Conservation (phyloP, 2,329 filamentous ascomycete genomes). For the Penicillium griseofulvum region DNA sequence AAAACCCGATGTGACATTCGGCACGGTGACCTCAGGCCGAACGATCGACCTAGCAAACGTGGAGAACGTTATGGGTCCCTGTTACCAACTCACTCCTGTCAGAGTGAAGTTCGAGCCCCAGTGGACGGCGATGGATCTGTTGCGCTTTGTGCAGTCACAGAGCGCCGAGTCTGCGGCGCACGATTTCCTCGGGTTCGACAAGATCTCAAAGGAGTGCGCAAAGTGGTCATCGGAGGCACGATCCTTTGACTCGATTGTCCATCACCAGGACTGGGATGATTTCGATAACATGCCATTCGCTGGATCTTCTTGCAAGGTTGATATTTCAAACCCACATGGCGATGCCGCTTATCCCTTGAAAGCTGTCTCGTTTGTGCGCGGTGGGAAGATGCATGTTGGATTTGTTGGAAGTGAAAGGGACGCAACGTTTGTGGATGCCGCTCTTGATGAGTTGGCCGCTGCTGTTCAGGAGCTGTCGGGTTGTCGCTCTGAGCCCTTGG, state of each 20-base stretch:
- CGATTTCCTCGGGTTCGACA: constrained; percentile 52
- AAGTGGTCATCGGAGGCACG: constrained; percentile 41
- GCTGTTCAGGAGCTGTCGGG: constrained; percentile 41
- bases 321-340: constrained; percentile 59
- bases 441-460: constrained; percentile 52
- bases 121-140: constrained; percentile 51
- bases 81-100: constrained; percentile 55
- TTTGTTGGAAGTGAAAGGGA: constrained; percentile 53
- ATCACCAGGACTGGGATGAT: constrained; percentile 60
- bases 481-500: constrained; percentile 1
- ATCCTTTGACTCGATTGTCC: constrained; percentile 57
- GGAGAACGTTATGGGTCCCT: constrained; percentile 59
- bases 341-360: constrained; percentile 42
- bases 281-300: constrained; percentile 52
- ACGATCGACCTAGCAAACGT: constrained; percentile 54
- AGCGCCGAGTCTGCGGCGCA: constrained; percentile 52
- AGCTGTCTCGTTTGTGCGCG: constrained; percentile 46
- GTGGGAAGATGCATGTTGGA: constrained; percentile 60
- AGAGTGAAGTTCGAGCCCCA: constrained; percentile 52
- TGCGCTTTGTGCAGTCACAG: constrained; percentile 53
- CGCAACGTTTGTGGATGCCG: constrained; percentile 50
- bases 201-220: constrained; percentile 50
- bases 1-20: constrained; percentile 58
- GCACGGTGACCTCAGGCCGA: constrained; percentile 62
- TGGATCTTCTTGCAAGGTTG: constrained; percentile 45